Percentiles rank a stretch among this genome's conserved stretches.
Evolutionary conservation across 2,329 filamentous ascomycete species (phyloP).

Genomic region (Huntiella savannae): DNA sequence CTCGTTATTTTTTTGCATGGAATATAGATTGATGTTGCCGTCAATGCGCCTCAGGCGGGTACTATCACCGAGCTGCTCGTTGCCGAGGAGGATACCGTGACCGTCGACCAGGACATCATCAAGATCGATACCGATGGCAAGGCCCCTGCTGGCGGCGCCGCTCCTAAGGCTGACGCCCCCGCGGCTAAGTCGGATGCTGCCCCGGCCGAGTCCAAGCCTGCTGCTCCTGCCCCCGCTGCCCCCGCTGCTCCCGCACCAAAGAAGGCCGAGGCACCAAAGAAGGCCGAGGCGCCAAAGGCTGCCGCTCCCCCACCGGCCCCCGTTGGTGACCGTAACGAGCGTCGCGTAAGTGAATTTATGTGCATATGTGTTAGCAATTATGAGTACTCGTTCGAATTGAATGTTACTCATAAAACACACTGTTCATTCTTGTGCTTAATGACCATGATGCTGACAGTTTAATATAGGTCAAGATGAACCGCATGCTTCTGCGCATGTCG

Average conservation of each 20-base stretch:
- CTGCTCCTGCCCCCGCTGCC: slow-evolving; percentile 15
- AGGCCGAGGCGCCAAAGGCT: slow-evolving; percentile 12
- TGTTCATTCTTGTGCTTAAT: neutral
- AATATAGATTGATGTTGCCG: slow-evolving; percentile 78
- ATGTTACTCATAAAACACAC: no score
- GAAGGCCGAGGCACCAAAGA: slow-evolving; percentile 12
- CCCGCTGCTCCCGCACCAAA: slow-evolving; percentile 10
- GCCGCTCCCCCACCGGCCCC: slow-evolving; percentile 9
- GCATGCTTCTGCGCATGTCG: slow-evolving; percentile 92
- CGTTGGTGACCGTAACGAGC: slow-evolving; percentile 62
- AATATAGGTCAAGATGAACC: slow-evolving; percentile 91
- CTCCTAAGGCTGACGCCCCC: neutral
- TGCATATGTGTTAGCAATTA: neutral
- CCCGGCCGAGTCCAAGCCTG: slow-evolving; percentile 6
- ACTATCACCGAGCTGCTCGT: slow-evolving; percentile 82
- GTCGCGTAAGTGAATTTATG: slow-evolving; percentile 42
- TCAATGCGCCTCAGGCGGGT: slow-evolving; percentile 82
- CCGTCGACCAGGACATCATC: slow-evolving; percentile 78
- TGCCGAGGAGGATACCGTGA: slow-evolving; percentile 87
- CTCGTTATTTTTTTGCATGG: neutral
- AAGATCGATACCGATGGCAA: slow-evolving; percentile 54
- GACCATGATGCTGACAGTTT: slow-evolving; percentile 8
- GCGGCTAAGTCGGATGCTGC: slow-evolving; percentile 4
- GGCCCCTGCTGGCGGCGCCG: slow-evolving; percentile 5
- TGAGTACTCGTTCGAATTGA: neutral